These are phyloP conservation scores for Monosporascus sp. DNA, from an alignment of 2,329 filamentous ascomycete species.

Conservation along the genomic window DNA sequence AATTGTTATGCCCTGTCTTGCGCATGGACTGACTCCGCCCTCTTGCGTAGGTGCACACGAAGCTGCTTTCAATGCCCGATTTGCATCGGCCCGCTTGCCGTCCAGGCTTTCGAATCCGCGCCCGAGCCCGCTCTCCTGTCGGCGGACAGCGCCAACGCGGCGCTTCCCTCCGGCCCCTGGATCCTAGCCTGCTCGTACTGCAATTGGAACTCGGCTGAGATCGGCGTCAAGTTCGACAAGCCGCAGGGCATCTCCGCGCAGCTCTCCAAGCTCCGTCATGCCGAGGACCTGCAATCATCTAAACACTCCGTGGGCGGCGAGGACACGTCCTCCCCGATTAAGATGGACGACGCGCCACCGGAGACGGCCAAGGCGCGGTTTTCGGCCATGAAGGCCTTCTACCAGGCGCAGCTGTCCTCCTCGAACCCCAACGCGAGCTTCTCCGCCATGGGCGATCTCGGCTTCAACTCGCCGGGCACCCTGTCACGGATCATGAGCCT, in stretches of 20 bases:
- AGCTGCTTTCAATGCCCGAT: conserved; percentile 95
- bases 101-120: conserved; percentile 62
- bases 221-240: conserved; percentile 85
- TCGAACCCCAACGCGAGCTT: conserved; percentile 48
- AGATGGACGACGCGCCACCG: conserved; percentile 54
- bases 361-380: conserved; percentile 48
- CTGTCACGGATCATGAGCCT: conserved; percentile 87
- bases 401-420: conserved; percentile 70
- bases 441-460: conserved; percentile 42
- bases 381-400: conserved; percentile 70
- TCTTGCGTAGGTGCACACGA: conserved; percentile 65
- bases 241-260: conserved; percentile 81
- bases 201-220: conserved; percentile 85
- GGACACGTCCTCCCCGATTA: conserved; percentile 24
- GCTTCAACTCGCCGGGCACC: conserved; percentile 71
- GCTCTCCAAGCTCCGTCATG: conserved; percentile 64
- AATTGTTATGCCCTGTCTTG: not conserved
- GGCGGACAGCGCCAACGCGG: conserved; percentile 33
- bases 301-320: conserved; percentile 18
- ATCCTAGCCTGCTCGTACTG: conserved; percentile 86
- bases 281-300: conserved; percentile 39
- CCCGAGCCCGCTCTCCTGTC: conserved; percentile 39
- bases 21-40: not conserved
- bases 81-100: conserved; percentile 74
- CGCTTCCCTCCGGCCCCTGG: conserved; percentile 50